Evolutionary conservation across 305 asterid species (phyloP).

Genomic region (Fraxinus dipetala): DNA sequence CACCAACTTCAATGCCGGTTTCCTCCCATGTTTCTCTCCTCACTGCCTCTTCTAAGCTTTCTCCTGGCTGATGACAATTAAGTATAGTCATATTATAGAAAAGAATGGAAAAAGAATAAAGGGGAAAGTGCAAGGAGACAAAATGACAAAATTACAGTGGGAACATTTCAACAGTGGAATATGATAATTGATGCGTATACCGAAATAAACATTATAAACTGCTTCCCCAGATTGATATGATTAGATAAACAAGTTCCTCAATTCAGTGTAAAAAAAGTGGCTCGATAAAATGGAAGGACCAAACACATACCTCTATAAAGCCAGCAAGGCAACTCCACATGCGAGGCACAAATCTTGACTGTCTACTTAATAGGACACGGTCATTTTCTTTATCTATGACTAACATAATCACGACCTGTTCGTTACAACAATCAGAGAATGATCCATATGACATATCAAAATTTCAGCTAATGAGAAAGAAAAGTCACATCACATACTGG

Average conservation of each 20-base stretch:
- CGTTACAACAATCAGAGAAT: constrained; percentile 19
- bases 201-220: neutral
- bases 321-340: constrained; percentile 99
- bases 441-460: constrained; percentile 1
- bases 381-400: constrained; percentile 90
- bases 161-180: neutral
- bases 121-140: constrained; percentile 1
- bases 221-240: neutral
- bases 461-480: constrained; percentile 1
- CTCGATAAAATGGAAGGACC: neutral
- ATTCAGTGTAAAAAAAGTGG: neutral
- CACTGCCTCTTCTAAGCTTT: constrained; percentile 96
- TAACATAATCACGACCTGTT: constrained; percentile 90
- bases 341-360: constrained; percentile 92
- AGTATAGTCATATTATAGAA: constrained; percentile 5
- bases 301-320: constrained; percentile 73
- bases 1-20: constrained; percentile 90
- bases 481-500: constrained; percentile 55
- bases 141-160: neutral
- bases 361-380: constrained; percentile 73
- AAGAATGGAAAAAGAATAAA: constrained; percentile 2
- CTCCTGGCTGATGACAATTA: constrained; percentile 70
- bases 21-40: constrained; percentile 97
- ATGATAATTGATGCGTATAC: neutral
- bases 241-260: neutral